phyloP scores from a whole-genome alignment of 2,329 filamentous ascomycete genomes.

The Fusarium sp. region DNA sequence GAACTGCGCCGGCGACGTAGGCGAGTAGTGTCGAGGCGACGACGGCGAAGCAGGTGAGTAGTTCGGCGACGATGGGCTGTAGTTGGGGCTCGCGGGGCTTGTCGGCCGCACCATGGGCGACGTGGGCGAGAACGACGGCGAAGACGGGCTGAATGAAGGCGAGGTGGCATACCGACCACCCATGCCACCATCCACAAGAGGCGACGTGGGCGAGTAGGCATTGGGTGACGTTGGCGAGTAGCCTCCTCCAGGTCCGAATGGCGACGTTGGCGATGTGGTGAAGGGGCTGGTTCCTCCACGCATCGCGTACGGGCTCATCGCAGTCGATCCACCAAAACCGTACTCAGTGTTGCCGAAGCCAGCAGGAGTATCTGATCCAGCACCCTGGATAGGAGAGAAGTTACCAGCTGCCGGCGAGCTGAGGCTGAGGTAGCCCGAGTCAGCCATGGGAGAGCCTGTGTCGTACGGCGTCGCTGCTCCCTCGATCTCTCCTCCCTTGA shows the following conservation, averaged over 20 bases:
- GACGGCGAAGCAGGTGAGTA: slow-evolving; percentile 73
- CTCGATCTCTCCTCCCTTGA: slow-evolving; percentile 79
- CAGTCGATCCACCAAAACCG: slow-evolving; percentile 61
- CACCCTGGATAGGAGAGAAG: slow-evolving; percentile 82
- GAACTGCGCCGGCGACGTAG: slow-evolving; percentile 79
- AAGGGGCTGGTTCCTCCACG: slow-evolving; percentile 78
- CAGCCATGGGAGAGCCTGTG: slow-evolving; percentile 81
- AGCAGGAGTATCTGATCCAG: slow-evolving; percentile 77
- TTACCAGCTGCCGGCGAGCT: slow-evolving; percentile 72
- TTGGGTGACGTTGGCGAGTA: slow-evolving; percentile 85
- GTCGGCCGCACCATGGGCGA: slow-evolving; percentile 69
- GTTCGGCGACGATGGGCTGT: slow-evolving; percentile 74
- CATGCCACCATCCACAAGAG: slow-evolving; percentile 66
- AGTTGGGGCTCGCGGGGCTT: slow-evolving; percentile 69
- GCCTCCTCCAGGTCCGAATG: slow-evolving; percentile 68
- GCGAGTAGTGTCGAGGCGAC: slow-evolving; percentile 69
- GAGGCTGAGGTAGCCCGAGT: slow-evolving; percentile 74
- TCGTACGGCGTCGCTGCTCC: slow-evolving; percentile 97
- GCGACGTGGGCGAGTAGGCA: slow-evolving; percentile 83
- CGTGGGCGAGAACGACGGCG: slow-evolving; percentile 73
- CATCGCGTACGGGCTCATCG: slow-evolving; percentile 74
- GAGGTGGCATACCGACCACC: slow-evolving; percentile 66
- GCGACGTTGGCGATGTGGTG: slow-evolving; percentile 75
- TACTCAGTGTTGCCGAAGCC: slow-evolving; percentile 73
- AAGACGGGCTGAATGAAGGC: slow-evolving; percentile 72